Conservation (phyloP, 2,329 filamentous ascomycete species). For the Domatiomyces globalis region DNA sequence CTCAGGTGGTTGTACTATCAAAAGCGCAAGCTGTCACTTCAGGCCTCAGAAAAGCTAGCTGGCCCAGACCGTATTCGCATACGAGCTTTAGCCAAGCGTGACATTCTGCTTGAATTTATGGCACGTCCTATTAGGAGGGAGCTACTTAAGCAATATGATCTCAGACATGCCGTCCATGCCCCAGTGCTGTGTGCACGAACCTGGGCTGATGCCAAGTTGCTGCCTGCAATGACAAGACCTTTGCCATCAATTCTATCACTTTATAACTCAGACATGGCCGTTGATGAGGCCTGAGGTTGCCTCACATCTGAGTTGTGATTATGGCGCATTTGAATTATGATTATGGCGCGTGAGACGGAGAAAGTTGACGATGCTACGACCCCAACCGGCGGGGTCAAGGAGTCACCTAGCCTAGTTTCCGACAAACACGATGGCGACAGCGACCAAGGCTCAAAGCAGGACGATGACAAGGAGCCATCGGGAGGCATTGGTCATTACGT, state of each 20-base stretch:
- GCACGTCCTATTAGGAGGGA: too few relatives aligned
- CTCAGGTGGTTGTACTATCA: too few relatives aligned
- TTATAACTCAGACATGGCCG: background rate
- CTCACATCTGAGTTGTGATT: background rate
- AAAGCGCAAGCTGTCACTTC: too few relatives aligned
- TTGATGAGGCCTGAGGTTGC: background rate
- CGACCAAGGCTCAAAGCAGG: background rate
- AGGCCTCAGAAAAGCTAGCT: too few relatives aligned
- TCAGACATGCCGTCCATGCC: too few relatives aligned
- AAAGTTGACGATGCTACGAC: background rate
- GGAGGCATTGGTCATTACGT: conserved; percentile 11
- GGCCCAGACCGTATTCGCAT: too few relatives aligned
- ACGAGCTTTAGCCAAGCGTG: too few relatives aligned
- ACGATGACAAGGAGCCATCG: conserved; percentile 7
- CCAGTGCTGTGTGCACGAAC: too few relatives aligned
- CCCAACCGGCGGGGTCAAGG: background rate
- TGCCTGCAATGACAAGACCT: background rate
- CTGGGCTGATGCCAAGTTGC: background rate
- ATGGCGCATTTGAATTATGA: background rate
- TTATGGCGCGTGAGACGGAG: background rate
- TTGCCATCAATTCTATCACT: background rate
- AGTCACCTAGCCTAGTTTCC: background rate
- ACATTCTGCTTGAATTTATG: too few relatives aligned
- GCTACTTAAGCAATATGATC: too few relatives aligned
- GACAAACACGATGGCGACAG: background rate